phyloP scores from a whole-genome alignment of 129 eudicot species.

The Kitagawia praeruptora region DNA sequence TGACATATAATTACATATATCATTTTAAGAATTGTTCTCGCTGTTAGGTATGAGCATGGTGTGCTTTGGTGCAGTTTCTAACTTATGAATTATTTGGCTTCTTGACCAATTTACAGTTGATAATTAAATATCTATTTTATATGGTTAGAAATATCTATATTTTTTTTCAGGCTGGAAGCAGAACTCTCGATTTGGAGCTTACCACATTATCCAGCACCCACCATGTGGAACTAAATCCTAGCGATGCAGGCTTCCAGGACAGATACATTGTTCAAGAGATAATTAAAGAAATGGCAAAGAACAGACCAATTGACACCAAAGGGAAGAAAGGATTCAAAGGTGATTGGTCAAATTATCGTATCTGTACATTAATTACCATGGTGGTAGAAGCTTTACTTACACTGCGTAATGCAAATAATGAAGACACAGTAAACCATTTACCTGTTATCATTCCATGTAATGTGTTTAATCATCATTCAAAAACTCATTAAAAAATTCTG shows the following conservation, averaged over 20 bases:
- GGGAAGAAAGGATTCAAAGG: conserved; percentile 93
- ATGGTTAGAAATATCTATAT: not conserved
- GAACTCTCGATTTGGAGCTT: conserved; percentile 82
- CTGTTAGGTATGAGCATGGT: too few species aligned
- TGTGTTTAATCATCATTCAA: not conserved
- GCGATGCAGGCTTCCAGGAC: conserved; percentile 96
- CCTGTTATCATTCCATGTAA: not conserved
- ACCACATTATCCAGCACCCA: conserved; percentile 81
- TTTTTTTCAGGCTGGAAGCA: conserved; percentile 63
- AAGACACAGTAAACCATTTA: not conserved
- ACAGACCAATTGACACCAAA: conserved; percentile 82
- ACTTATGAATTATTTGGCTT: not conserved
- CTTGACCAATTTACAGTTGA: not conserved
- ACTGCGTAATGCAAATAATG: not conserved
- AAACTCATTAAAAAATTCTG: not conserved
- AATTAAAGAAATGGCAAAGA: conserved; percentile 96
- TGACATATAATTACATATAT: not conserved
- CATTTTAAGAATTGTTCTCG: not conserved
- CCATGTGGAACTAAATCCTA: conserved; percentile 88
- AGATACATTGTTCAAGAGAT: conserved; percentile 92
- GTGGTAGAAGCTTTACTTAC: not conserved
- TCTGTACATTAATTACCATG: conserved; percentile 1
- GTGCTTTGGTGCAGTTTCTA: not conserved
- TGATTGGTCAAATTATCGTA: conserved; percentile 12
- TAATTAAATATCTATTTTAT: not conserved